Base-by-base conservation (phyloP, 306 rosid genomes). In the Malus asiatica region DNA sequence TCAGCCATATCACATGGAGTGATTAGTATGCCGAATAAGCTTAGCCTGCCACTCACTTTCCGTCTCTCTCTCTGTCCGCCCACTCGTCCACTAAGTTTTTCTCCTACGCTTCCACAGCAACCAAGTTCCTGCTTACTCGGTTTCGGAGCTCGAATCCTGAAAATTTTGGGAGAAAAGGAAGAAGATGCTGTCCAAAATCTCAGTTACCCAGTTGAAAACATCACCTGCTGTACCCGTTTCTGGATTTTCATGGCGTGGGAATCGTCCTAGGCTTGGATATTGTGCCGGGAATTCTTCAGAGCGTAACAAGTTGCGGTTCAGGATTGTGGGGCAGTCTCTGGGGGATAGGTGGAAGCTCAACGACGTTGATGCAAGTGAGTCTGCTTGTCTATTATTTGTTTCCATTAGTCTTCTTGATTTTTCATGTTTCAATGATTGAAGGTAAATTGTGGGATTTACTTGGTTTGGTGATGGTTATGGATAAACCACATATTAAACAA, bases 301-400 rank as follows among this genome's bases (percentile, higher is more conserved):
- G 73, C 48, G 19, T 22, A 82, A 81, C 8, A 90, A 82, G 33
- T 74, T 67, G 60, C 88, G 96, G 15, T 88, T 92, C 78, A 92
- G 87, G 82, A 77, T 84, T 70, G 80, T 83, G 65, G 80, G 82
- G 0, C 76, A 83, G 52, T 92, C 97, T 72, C 62, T 87, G 63
- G 92, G 96, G 35, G 92, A 89, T 81, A 87, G 45, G 79, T 92
- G 83, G 91, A 88, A 92, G 86, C 92, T 89, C 66, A 80, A 76
- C 65, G 90, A 90, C 82, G 57, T 95, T 38, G 86, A 70, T 84
- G 76, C 93, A 44, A 62, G 98, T 92, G 74, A 74, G 86, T 68
- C 9, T 65, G 73, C 57, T 18, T 4, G 11, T 60, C 52, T 53
- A 57, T 8, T 61, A 4, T n/a, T n/a, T 71, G 8, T 20, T 44